Evolutionary conservation across 345 rosid species (phyloP).

Genomic region (Reutealis trisperma): DNA sequence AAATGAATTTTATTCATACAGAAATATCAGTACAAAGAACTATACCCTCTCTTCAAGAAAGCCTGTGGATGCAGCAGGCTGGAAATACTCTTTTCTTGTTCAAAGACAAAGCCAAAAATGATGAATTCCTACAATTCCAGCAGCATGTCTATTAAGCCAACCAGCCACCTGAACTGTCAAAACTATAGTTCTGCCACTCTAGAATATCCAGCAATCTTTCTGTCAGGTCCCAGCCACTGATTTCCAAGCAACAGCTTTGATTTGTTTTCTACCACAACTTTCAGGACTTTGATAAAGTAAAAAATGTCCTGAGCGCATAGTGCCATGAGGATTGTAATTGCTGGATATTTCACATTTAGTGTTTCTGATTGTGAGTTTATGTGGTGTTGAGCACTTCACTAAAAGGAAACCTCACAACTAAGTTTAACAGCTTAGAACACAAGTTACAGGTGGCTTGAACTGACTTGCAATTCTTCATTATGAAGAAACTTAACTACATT

Average conservation of each 20-base stretch:
- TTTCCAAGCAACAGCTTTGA: not conserved
- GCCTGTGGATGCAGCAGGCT: not conserved
- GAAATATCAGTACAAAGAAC: not conserved
- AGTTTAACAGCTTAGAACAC: not conserved
- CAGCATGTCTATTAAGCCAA: constrained; percentile 4
- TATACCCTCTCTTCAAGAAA: not conserved
- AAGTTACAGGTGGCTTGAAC: not conserved
- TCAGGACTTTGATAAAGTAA: not conserved
- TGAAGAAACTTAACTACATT: not conserved
- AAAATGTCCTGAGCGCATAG: not conserved
- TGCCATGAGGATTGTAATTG: not conserved
- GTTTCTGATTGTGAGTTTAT: not conserved
- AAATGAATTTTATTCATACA: not conserved
- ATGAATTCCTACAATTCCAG: not conserved
- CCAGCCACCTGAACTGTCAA: not conserved
- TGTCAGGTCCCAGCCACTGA: not conserved
- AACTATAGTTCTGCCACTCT: not conserved
- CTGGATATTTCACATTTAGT: not conserved
- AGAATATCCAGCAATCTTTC: not conserved
- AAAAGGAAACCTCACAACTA: not conserved
- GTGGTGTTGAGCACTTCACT: not conserved
- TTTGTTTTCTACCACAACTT: not conserved
- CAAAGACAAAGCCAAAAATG: not conserved
- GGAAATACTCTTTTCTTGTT: not conserved
- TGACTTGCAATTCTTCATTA: not conserved